phyloP scores from a whole-genome alignment of 805 yeast species.

The Nakazawaea populi region DNA sequence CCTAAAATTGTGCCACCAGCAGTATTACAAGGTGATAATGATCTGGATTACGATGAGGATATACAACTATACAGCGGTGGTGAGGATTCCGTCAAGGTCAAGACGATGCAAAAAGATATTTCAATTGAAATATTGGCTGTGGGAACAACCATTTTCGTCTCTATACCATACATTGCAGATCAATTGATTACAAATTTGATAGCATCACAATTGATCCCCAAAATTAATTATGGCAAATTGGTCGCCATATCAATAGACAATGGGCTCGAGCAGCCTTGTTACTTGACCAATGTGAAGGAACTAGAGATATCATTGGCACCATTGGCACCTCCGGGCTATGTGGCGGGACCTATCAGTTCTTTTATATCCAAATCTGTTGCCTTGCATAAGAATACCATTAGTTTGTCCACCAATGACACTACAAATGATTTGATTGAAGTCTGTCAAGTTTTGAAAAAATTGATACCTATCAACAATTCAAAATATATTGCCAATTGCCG shows the following conservation, averaged over 20 bases:
- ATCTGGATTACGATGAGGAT: slow-evolving; percentile 35
- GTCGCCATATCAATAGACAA: slow-evolving; percentile 5
- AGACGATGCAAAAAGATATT: slow-evolving; percentile 16
- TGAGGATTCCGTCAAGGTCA: background rate
- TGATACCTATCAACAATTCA: slow-evolving; percentile 7
- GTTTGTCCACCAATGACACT: slow-evolving; percentile 31
- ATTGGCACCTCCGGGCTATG: slow-evolving; percentile 40
- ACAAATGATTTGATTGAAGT: slow-evolving; percentile 33
- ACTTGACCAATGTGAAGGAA: background rate
- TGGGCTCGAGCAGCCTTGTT: background rate
- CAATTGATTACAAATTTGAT: background rate
- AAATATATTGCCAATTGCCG: slow-evolving; percentile 5
- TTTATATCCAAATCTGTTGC: slow-evolving; percentile 25
- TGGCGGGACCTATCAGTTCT: slow-evolving; percentile 40
- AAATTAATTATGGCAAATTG: background rate
- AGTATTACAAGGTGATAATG: slow-evolving; percentile 4
- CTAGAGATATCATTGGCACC: background rate
- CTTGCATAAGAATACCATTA: slow-evolving; percentile 9
- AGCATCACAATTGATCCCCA: background rate
- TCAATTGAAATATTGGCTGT: slow-evolving; percentile 5
- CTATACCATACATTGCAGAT: background rate
- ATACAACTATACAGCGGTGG: slow-evolving; percentile 36
- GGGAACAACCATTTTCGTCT: background rate
- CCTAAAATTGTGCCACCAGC: slow-evolving; percentile 9
- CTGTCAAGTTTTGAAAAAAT: slow-evolving; percentile 12